Conservation (phyloP, 805 yeast species). For the Cyberlindnera samutprakarnensis region DNA sequence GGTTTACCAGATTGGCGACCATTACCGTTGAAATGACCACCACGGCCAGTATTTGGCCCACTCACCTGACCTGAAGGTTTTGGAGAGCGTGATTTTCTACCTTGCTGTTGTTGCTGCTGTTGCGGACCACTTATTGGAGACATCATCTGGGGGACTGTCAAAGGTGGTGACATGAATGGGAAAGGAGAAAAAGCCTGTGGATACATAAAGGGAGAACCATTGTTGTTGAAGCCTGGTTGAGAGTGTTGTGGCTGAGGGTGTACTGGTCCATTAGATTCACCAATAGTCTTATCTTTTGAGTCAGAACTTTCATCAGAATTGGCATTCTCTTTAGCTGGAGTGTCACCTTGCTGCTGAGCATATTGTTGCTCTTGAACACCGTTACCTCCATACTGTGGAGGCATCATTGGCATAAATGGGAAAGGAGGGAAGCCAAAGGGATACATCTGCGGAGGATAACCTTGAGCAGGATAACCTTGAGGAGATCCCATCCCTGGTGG, state of each 20-base stretch:
- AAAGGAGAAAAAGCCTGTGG: slow-evolving; percentile 24
- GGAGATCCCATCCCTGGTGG: slow-evolving; percentile 6
- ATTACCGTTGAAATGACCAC: slow-evolving; percentile 1
- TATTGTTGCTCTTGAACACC: not conserved
- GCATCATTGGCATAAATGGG: slow-evolving; percentile 28
- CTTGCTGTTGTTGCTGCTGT: slow-evolving; percentile 2
- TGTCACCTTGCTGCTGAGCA: not conserved
- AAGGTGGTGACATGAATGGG: slow-evolving; percentile 19
- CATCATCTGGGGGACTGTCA: slow-evolving; percentile 3
- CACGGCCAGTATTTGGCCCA: slow-evolving; percentile 9
- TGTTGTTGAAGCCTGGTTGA: slow-evolving; percentile 9
- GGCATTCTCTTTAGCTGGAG: not conserved
- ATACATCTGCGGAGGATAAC: slow-evolving; percentile 22
- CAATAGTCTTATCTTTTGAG: not conserved
- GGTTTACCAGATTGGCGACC: slow-evolving; percentile 7
- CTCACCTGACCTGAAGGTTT: slow-evolving; percentile 18
- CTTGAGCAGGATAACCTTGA: slow-evolving; percentile 2
- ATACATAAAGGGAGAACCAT: slow-evolving; percentile 15
- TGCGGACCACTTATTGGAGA: slow-evolving; percentile 4
- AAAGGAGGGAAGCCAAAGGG: slow-evolving; percentile 30
- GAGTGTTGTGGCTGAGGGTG: slow-evolving; percentile 17
- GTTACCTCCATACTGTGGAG: too few species aligned
- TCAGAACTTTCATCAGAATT: not conserved
- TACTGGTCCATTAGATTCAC: slow-evolving; percentile 2
- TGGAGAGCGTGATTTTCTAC: slow-evolving; percentile 19